Percentiles rank a stretch among this genome's conserved stretches.
Evolutionary conservation across 2,329 filamentous ascomycete genomes (phyloP).

Genomic region (Cytospora mali): DNA sequence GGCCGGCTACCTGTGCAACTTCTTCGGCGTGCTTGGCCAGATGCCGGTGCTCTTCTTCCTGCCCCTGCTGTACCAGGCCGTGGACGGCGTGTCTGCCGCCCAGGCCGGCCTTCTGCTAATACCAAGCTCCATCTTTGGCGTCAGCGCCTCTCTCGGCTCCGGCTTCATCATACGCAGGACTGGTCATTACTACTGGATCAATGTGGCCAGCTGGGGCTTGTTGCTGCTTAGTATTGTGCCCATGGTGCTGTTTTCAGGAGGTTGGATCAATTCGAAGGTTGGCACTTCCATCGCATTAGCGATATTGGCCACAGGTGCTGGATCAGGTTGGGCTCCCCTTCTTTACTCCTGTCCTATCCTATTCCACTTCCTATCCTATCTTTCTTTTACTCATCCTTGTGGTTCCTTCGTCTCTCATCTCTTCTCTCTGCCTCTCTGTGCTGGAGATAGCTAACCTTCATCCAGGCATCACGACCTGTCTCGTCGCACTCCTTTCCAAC

Average conservation of each 20-base stretch:
- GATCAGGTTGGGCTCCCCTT: slow-evolving; percentile 37
- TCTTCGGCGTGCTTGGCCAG: slow-evolving; percentile 66
- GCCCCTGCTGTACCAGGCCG: slow-evolving; percentile 78
- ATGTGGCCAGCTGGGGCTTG: slow-evolving; percentile 56
- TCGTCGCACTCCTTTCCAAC: slow-evolving; percentile 74
- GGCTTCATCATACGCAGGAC: slow-evolving; percentile 71
- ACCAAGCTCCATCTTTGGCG: slow-evolving; percentile 62
- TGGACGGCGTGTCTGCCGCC: slow-evolving; percentile 65
- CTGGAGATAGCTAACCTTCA: slow-evolving; percentile 42
- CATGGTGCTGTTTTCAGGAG: slow-evolving; percentile 60
- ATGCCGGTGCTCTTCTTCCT: slow-evolving; percentile 68
- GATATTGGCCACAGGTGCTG: slow-evolving; percentile 46
- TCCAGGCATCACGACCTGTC: slow-evolving; percentile 69
- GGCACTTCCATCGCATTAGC: slow-evolving; percentile 61
- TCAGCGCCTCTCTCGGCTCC: slow-evolving; percentile 64
- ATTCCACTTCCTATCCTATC: no score
- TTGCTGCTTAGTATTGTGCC: slow-evolving; percentile 57
- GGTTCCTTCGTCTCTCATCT: no score
- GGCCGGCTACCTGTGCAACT: slow-evolving; percentile 71
- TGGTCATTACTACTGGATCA: slow-evolving; percentile 72
- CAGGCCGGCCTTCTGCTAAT: slow-evolving; percentile 66
- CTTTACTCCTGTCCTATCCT: no score
- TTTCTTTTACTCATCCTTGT: neutral
- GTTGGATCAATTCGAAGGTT: slow-evolving; percentile 49
- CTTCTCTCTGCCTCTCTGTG: neutral